Evolutionary conservation across 164 flowering plant genomes (phyloP).

Genomic region (Macadamia integrifolia): DNA sequence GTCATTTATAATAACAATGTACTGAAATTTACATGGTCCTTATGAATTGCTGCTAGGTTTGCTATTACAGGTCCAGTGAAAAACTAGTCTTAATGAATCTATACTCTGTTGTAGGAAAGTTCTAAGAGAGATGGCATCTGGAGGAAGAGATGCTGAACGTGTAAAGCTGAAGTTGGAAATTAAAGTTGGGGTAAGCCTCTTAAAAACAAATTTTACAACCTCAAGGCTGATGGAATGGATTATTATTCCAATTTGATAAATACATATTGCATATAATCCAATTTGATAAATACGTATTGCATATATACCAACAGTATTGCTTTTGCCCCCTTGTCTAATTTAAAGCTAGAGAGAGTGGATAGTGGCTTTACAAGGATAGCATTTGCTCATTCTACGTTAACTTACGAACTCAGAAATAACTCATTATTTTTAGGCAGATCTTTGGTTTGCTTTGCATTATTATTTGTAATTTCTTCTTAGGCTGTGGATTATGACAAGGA

Average conservation of each 20-base stretch:
- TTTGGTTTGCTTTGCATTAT: not conserved
- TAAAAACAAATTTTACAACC: not conserved
- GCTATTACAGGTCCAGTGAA: too few species aligned
- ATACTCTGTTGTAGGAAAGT: conserved; percentile 53
- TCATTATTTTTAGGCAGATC: too few species aligned
- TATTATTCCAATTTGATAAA: not conserved
- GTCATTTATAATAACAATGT: too few species aligned
- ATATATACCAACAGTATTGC: not conserved
- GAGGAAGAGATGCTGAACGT: conserved; percentile 80
- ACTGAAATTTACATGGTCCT: too few species aligned
- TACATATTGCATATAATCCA: not conserved
- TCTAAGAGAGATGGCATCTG: conserved; percentile 55
- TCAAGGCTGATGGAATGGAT: too few species aligned
- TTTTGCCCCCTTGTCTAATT: not conserved
- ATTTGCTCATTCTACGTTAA: not conserved
- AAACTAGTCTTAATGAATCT: not conserved
- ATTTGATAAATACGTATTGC: not conserved
- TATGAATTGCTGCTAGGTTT: too few species aligned
- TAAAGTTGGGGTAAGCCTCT: conserved; percentile 58
- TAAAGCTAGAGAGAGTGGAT: not conserved
- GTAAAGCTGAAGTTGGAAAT: conserved; percentile 77
- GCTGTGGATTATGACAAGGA: conserved; percentile 70
- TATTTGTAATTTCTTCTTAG: conserved; percentile 21
- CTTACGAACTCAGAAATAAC: not conserved
- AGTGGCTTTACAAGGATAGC: not conserved